Evolutionary conservation across 2,329 filamentous ascomycete species (phyloP), one percentile per base, ranked within the genome.

Genomic region (Aspergillus brunneoviolaceus): DNA sequence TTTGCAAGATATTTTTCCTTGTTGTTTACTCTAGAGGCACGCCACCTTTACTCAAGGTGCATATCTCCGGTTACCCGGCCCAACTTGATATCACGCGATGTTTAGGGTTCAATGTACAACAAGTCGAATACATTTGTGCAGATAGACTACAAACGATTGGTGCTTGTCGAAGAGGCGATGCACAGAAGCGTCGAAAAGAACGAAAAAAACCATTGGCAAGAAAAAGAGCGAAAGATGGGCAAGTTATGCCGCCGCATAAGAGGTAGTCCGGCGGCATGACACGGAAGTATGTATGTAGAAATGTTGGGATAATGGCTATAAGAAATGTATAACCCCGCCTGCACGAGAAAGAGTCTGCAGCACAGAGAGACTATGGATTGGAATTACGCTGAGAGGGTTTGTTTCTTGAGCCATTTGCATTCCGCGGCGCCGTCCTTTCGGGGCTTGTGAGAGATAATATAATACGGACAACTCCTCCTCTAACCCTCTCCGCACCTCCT

Each of bases 351-450:
- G 16, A 45, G 16, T n/a, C 6, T 19, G 39, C 39, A 45, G 39
- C 16, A 45, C 16, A 7, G 5, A 45, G 39, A 45, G 16, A n/a
- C 33, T 7, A 21, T 16, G 16, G 33, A 19, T 25, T 55, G 27
- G 25, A 19, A 27, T 12, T 33, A n/a, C 27, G 16, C 6, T 45
- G n/a, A 42, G 31, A 45, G 39, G n/a, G 14, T 19, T 45, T 19
- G 16, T 16, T 45, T 45, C 16, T 19, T 45, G 39, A n/a, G 39
- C 39, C 39, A n/a, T 59, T 54, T 58, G 57, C 62, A 64, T 66
- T 67, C 62, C 64, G 63, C 60, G 60, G 53, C 53, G 53, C 53
- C 42, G 61, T 59, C 47, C 49, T 49, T 60, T 55, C 53, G 53
- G 53, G 53, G 52, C 27, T 16, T 23, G 39, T 11, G 19, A 35